These are phyloP conservation scores for Lactarius sp. DNA, from an alignment of 768 basidiomycete species.

Conservation along the genomic window DNA sequence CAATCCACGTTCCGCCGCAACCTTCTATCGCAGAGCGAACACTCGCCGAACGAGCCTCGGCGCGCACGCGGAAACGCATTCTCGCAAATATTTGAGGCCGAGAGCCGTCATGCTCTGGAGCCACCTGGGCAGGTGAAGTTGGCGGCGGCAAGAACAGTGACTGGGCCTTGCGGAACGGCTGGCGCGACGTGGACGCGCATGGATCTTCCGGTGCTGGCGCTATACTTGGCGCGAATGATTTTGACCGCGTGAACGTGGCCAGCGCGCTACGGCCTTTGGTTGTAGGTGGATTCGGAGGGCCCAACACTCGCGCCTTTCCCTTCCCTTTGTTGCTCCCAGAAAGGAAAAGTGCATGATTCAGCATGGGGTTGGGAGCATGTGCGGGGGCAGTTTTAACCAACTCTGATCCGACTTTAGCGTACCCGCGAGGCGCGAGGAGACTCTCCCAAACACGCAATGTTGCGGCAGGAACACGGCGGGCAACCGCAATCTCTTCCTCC, in stretches of 20 bases:
- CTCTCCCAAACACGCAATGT: conserved; percentile 68
- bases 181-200: conserved; percentile 28
- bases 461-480: conserved; percentile 54
- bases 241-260: conserved; percentile 54
- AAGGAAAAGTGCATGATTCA: background rate
- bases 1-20: conserved; percentile 50
- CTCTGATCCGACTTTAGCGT: conserved; percentile 52
- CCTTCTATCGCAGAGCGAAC: conserved; percentile 59
- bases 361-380: conserved; percentile 5
- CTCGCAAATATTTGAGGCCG: conserved; percentile 46
- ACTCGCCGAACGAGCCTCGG: conserved; percentile 55
- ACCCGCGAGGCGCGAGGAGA: conserved; percentile 63
- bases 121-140: conserved; percentile 9
- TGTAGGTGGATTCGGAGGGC: conserved; percentile 5
- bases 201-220: conserved; percentile 22
- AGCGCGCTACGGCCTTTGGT: conserved; percentile 38
- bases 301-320: conserved; percentile 10
- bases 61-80: conserved; percentile 52
- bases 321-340: background rate
- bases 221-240: conserved; percentile 53
- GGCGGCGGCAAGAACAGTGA: conserved; percentile 18
- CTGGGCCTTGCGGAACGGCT: conserved; percentile 44
- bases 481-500: conserved; percentile 54
- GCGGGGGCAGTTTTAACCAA: conserved; percentile 40
- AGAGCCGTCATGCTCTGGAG: conserved; percentile 21